Conservation (phyloP, 192 early-diverging fungal species). For the Coemansia sp. region DNA sequence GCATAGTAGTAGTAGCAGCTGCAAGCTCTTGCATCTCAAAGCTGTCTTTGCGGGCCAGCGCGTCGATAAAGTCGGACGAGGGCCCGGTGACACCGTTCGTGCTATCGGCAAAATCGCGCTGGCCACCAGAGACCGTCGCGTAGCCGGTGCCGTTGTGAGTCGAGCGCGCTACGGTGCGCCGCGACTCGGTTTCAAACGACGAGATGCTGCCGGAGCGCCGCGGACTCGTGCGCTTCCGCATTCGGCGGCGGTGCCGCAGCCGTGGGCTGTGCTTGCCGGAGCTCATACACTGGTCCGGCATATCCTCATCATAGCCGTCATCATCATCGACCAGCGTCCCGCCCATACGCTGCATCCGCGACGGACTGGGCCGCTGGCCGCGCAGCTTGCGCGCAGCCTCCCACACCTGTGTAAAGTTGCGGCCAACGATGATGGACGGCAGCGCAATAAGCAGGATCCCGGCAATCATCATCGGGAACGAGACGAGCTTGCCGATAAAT, state of each 20-base stretch:
- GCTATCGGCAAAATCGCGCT: background rate
- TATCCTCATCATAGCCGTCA: conserved; percentile 15
- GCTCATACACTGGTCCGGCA: background rate
- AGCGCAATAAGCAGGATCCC: conserved; percentile 78
- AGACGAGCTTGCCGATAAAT: conserved; percentile 73
- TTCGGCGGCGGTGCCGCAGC: conserved; percentile 7
- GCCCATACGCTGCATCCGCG: conserved; percentile 23
- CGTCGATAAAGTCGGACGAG: conserved; percentile 28
- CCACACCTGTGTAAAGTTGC: conserved; percentile 82
- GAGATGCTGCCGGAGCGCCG: conserved; percentile 39
- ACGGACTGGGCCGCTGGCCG: conserved; percentile 8
- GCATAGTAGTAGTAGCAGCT: background rate
- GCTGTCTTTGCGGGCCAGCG: conserved; percentile 49
- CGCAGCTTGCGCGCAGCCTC: conserved; percentile 58
- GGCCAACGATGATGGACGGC: conserved; percentile 81
- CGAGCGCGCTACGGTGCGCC: conserved; percentile 4
- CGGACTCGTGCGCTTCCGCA: conserved; percentile 5
- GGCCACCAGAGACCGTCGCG: conserved; percentile 26
- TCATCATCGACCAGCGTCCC: conserved; percentile 20
- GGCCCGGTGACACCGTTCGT: conserved; percentile 5
- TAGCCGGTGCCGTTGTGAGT: conserved; percentile 24
- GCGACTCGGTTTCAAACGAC: conserved; percentile 34
- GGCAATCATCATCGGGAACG: conserved; percentile 80
- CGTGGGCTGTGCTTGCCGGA: conserved; percentile 22
- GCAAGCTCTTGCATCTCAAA: conserved; percentile 50